Evolutionary conservation across 805 yeast species (phyloP).

Genomic region (Ogataea nitratoaversa): DNA sequence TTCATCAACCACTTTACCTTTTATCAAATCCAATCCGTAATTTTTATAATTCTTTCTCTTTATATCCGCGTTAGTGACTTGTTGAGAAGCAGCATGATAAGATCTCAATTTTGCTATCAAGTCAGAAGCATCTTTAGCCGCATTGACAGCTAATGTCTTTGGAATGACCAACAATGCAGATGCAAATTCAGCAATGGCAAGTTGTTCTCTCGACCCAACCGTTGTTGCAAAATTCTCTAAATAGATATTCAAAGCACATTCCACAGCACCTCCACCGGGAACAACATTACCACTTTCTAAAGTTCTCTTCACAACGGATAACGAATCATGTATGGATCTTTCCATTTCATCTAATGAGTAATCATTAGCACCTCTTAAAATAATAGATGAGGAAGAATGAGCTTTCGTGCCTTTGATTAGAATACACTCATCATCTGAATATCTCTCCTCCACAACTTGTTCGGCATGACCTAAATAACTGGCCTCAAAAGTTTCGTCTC

Average conservation of each 20-base stretch:
- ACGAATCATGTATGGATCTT: conserved; percentile 90
- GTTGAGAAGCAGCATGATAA: conserved; percentile 92
- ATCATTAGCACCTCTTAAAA: conserved; percentile 93
- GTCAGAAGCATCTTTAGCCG: conserved; percentile 95
- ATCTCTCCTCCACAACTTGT: conserved; percentile 83
- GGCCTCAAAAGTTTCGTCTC: conserved; percentile 88
- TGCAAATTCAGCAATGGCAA: conserved; percentile 98
- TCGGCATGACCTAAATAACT: conserved; percentile 85
- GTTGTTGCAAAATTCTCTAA: conserved; percentile 97
- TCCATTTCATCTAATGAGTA: conserved; percentile 98
- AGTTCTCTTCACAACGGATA: conserved; percentile 92
- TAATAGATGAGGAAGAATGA: conserved; percentile 86
- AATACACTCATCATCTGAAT: conserved; percentile 96
- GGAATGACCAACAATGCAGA: conserved; percentile 86
- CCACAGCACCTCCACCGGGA: conserved; percentile 99
- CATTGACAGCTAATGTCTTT: conserved; percentile 93
- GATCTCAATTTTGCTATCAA: conserved; percentile 93
- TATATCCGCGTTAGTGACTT: conserved; percentile 73
- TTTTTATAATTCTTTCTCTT: conserved; percentile 84
- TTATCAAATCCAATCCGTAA: conserved; percentile 88
- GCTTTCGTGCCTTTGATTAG: conserved; percentile 84
- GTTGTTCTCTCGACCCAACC: conserved; percentile 94
- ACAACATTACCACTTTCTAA: conserved; percentile 91
- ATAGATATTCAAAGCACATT: conserved; percentile 89
- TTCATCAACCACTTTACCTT: conserved; percentile 89